These are phyloP conservation scores for Xylariaceae sp. DNA, from an alignment of 2,329 filamentous ascomycete genomes.

Conservation along the genomic window DNA sequence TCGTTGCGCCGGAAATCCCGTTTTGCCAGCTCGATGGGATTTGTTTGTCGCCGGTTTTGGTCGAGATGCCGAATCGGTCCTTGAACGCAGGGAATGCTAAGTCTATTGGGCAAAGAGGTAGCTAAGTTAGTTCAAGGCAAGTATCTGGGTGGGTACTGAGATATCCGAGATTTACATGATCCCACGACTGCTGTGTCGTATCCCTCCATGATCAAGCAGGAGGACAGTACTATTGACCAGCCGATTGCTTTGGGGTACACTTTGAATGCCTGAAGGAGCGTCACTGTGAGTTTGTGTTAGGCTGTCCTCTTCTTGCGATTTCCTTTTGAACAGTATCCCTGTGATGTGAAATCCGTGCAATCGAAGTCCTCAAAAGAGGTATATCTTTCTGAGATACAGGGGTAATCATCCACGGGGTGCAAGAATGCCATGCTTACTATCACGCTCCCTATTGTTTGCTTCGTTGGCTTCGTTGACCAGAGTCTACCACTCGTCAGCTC, in stretches of 20 bases:
- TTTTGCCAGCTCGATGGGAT: conserved; percentile 45
- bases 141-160: neutral
- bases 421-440: conserved; percentile 15
- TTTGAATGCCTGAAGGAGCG: conserved; percentile 35
- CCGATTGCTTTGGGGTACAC: conserved; percentile 41
- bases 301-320: neutral
- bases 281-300: conserved; percentile 21
- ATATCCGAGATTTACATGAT: conserved; percentile 21
- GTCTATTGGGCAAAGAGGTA: conserved; percentile 18
- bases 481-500: conserved; percentile 12
- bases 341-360: too few relatives aligned
- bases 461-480: conserved; percentile 34
- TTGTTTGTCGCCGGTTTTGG: conserved; percentile 34
- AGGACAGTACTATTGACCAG: conserved; percentile 41
- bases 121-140: too few relatives aligned
- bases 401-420: neutral
- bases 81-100: conserved; percentile 37
- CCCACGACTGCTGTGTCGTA: conserved; percentile 28
- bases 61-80: conserved; percentile 31
- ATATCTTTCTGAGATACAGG: too few relatives aligned
- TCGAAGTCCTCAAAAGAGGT: too few relatives aligned
- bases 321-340: too few relatives aligned
- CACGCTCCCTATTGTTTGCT: conserved; percentile 38
- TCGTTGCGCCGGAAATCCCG: conserved; percentile 41
- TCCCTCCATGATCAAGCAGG: conserved; percentile 37